Evolutionary conservation across 371 early-diverging fungal genomes (phyloP), one percentile per base, ranked within the genome.

Genomic region (Mucor mucedo): DNA sequence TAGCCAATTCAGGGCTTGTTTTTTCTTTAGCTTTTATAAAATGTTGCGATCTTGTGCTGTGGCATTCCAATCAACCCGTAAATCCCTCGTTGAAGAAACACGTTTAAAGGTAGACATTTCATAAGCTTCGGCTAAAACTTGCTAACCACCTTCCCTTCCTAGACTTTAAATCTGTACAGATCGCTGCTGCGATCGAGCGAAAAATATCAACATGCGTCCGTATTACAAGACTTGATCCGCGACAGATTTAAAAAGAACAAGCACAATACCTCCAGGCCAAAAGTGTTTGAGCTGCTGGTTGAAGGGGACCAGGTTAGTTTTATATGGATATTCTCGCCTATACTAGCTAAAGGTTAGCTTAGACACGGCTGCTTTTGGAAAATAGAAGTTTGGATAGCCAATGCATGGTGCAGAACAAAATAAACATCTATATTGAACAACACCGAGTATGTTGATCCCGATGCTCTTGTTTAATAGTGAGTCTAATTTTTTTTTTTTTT

Each of bases 111-210:
- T 62, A 62, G 49, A 47, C 32, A 16, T 14, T 28, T 41, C 5
- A 21, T 21, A 21, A 21, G 21, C 21, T 21, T 21, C 21, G 21
- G 21, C 21, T 21, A 21, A 21, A 21, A 0, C 1, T 21, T 1
- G 21, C 1, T 21, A 21, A 21, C 21, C 21, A 21, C 21, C 21
- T 21, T 0, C 21, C 21, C 21, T 21, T 32, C 11, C 28, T 66
- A 71, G 72, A 71, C 72, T 29, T 39, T 71, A 2, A 62, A 39
- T 11, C 30, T 71, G 5, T 71, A 71, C 35, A 60, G 50, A 53
- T 60, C 65, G 10, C 44, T 71, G 3, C 54, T 71, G 35, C 57
- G 41, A 52, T 56, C 68, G 11, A 58, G 52, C 21, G 28, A 64
- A 65, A 27, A 44, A 1, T 71, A 60, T 52, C 45, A 45, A 28